Conservation (phyloP, 1,284 basidiomycete species). For the Vanrija sp. region DNA sequence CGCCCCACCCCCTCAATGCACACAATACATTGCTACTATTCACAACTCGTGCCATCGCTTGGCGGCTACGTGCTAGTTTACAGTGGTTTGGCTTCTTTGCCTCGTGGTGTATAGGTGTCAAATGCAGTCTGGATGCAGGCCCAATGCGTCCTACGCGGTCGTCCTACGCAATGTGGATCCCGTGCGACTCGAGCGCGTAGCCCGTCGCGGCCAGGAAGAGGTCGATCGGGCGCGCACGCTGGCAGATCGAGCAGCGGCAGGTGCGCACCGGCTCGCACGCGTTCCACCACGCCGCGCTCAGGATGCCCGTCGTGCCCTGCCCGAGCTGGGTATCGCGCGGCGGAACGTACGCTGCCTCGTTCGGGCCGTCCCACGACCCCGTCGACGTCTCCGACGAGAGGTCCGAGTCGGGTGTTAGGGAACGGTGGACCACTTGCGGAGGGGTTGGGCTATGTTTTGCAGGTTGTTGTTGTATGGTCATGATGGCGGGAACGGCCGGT, state of each 20-base stretch:
- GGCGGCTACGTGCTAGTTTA: no score
- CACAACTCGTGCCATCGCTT: no score
- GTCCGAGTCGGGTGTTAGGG: not conserved
- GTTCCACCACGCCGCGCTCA: slow-evolving; percentile 1
- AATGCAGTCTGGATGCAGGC: no score
- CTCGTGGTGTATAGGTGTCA: no score
- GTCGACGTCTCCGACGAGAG: not conserved
- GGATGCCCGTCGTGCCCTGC: not conserved
- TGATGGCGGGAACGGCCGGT: no score
- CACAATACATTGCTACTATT: no score
- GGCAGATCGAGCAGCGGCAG: slow-evolving; percentile 13
- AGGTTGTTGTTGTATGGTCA: not conserved
- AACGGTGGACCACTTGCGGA: not conserved
- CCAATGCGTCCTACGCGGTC: no score
- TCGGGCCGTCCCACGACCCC: not conserved
- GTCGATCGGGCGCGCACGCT: slow-evolving; percentile 1
- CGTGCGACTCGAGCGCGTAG: no score
- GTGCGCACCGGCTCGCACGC: slow-evolving; percentile 9
- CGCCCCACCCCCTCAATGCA: no score
- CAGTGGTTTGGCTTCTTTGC: no score
- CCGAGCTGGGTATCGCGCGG: not conserved
- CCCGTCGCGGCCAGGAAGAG: no score
- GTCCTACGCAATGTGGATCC: no score
- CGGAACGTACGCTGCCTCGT: slow-evolving; percentile 8
- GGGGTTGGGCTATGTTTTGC: not conserved